Percentiles rank a stretch among this genome's conserved stretches.
Evolutionary conservation across 805 yeast species (phyloP).

Genomic region (Hanseniaspora meyeri): DNA sequence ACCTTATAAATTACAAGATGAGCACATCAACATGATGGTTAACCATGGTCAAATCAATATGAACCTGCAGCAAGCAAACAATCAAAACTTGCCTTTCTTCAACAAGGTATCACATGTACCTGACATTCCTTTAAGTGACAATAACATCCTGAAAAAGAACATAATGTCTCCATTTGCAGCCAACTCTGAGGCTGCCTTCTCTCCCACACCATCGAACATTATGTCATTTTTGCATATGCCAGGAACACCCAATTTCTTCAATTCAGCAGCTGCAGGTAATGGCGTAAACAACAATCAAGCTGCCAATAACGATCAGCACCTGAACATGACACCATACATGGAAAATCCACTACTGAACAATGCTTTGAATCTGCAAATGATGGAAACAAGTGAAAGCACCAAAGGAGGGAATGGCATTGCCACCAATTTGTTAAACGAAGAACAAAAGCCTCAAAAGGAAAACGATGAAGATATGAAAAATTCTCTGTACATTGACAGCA

Average conservation of each 20-base stretch:
- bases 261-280: neutral
- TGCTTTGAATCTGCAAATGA: neutral
- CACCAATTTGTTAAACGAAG: neutral
- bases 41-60: neutral
- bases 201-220: constrained; percentile 8
- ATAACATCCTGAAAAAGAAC: neutral
- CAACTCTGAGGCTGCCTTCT: constrained; percentile 1
- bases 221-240: constrained; percentile 5
- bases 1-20: constrained; percentile 14
- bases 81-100: constrained; percentile 7
- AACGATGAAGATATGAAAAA: constrained; percentile 10
- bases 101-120: constrained; percentile 9
- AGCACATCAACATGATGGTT: constrained; percentile 17
- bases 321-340: neutral
- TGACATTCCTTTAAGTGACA: neutral
- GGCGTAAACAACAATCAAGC: neutral
- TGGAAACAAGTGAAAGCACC: neutral
- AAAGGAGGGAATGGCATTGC: neutral
- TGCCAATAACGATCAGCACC: neutral
- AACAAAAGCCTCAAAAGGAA: neutral
- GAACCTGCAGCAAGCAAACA: neutral
- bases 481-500: constrained; percentile 10
- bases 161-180: neutral
- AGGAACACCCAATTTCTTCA: constrained; percentile 5
- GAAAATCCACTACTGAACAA: neutral